Evolutionary conservation across 441 rosid species (phyloP).

Genomic region (Croton setiger): DNA sequence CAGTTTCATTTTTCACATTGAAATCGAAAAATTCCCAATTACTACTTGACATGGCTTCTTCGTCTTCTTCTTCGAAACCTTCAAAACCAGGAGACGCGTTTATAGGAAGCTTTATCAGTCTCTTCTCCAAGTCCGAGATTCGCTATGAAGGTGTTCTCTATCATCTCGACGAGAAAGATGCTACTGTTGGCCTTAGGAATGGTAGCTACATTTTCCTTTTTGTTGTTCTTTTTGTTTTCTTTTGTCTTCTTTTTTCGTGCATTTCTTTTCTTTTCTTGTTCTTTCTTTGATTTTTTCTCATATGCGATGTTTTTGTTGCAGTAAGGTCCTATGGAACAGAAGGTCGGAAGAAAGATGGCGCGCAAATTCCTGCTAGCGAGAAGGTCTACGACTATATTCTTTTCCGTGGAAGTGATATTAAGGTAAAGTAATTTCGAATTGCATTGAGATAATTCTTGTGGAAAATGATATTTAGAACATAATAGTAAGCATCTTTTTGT

Average conservation of each 20-base stretch:
- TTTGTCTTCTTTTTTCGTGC: no score
- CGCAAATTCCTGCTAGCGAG: slow-evolving; percentile 58
- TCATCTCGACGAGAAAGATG: slow-evolving; percentile 39
- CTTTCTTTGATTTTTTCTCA: slow-evolving; percentile 3
- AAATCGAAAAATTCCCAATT: no score
- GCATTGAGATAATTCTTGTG: not conserved
- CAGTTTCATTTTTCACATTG: no score
- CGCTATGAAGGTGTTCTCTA: slow-evolving; percentile 67
- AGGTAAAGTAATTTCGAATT: slow-evolving; percentile 37
- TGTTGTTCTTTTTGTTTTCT: not conserved
- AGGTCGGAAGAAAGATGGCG: slow-evolving; percentile 78
- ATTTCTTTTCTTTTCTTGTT: not conserved
- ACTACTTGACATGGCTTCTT: not conserved
- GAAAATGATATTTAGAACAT: not conserved
- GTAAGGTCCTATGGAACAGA: slow-evolving; percentile 90
- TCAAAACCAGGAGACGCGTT: slow-evolving; percentile 35
- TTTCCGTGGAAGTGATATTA: slow-evolving; percentile 86
- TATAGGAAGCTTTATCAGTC: slow-evolving; percentile 55
- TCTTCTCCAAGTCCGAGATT: slow-evolving; percentile 56
- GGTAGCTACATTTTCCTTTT: slow-evolving; percentile 34
- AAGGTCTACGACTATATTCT: slow-evolving; percentile 67
- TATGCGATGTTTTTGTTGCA: slow-evolving; percentile 23
- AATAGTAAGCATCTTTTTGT: not conserved
- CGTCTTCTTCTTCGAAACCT: slow-evolving; percentile 22
- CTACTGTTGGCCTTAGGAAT: slow-evolving; percentile 51